phyloP scores from a whole-genome alignment of 768 basidiomycete species.

The Vararia minispora region DNA sequence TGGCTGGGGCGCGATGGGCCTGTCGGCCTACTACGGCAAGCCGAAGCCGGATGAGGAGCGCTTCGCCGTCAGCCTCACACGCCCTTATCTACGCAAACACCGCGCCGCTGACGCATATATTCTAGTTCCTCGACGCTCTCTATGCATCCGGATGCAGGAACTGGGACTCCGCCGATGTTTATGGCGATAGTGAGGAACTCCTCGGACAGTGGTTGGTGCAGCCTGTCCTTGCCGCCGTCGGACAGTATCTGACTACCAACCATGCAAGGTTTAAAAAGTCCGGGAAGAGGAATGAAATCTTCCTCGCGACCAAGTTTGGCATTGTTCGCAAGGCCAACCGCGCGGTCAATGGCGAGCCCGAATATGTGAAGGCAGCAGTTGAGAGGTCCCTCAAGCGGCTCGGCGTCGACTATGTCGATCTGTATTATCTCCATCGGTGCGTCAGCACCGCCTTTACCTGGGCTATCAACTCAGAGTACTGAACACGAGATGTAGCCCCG shows the following conservation, averaged over 20 bases:
- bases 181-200: conserved; percentile 31
- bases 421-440: conserved; percentile 30
- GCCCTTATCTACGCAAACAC: too few relatives aligned
- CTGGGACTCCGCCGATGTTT: conserved; percentile 35
- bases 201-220: conserved; percentile 30
- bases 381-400: conserved; percentile 29
- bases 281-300: conserved; percentile 40
- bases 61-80: conserved; percentile 32
- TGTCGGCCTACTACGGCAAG: conserved; percentile 36
- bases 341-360: conserved; percentile 25
- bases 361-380: conserved; percentile 28
- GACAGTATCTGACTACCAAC: neutral
- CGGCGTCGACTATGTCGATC: conserved; percentile 25
- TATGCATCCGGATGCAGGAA: conserved; percentile 28
- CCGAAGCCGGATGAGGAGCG: conserved; percentile 40
- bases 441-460: too few relatives aligned
- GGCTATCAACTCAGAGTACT: too few relatives aligned
- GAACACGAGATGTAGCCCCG: conserved; percentile 16
- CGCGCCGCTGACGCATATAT: conserved; percentile 15
- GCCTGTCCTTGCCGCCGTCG: conserved; percentile 4
- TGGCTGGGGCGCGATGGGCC: conserved; percentile 49
- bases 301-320: conserved; percentile 54
- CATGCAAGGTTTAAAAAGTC: conserved; percentile 35
- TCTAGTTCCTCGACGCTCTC: conserved; percentile 30
- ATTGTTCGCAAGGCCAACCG: conserved; percentile 13